Percentiles rank a stretch among this genome's conserved stretches.
These are phyloP conservation scores for Vigna nakashimae DNA, from an alignment of 306 rosid genomes.

Conservation along the genomic window DNA sequence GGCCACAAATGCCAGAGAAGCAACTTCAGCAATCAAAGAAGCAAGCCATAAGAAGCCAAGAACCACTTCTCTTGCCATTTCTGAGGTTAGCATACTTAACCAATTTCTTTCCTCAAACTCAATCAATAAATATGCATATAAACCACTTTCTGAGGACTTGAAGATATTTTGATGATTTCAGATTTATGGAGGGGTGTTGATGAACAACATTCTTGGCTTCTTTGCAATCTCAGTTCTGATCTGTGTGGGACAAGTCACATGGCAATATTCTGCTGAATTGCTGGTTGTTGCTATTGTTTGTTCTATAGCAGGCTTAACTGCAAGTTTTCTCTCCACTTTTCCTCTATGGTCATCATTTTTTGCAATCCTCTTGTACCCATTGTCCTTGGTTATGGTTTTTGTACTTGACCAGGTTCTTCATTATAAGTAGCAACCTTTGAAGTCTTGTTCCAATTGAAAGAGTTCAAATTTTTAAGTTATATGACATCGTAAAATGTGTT, in stretches of 20 bases:
- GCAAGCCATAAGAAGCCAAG: constrained; percentile 47
- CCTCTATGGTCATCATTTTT: constrained; percentile 51
- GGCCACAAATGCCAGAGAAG: constrained; percentile 59
- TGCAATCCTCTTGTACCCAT: constrained; percentile 51
- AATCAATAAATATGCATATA: not conserved
- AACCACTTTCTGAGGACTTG: not conserved
- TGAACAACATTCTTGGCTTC: constrained; percentile 61
- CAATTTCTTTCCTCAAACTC: not conserved
- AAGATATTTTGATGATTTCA: constrained; percentile 38
- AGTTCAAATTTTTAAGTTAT: not conserved
- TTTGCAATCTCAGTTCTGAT: constrained; percentile 54
- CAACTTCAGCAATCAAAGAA: constrained; percentile 52
- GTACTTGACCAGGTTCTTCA: constrained; percentile 39
- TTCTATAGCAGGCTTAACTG: constrained; percentile 44
- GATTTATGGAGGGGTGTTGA: constrained; percentile 66
- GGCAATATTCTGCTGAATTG: constrained; percentile 61
- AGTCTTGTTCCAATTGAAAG: not conserved
- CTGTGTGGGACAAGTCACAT: constrained; percentile 47
- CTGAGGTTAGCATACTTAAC: constrained; percentile 49
- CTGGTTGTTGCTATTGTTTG: constrained; percentile 57
- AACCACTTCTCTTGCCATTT: constrained; percentile 55
- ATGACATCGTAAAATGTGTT: not conserved
- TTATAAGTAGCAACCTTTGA: constrained; percentile 6
- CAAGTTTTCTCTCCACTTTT: constrained; percentile 43
- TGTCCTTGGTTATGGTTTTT: constrained; percentile 53